Evolutionary conservation across 441 rosid species (phyloP), one percentile per base, ranked within the genome.

Genomic region (Gossypium laxum): DNA sequence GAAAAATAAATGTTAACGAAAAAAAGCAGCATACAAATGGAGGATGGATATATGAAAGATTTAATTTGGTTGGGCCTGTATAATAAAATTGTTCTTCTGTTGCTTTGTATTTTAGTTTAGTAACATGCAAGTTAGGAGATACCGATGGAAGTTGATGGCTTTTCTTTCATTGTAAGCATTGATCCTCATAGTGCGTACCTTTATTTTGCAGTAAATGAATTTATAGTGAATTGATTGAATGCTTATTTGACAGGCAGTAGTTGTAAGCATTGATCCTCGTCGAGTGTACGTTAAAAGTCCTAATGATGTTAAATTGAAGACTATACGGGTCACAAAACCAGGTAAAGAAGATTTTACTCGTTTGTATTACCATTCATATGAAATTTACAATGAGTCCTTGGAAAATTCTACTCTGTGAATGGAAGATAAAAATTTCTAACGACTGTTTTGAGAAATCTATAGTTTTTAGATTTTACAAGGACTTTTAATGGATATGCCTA

Each of bases 221-320:
- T 71, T 71, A 15, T 24, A 58, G 59, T 71, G 69, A 75, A 43
- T 51, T 43, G 1, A 19, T 30, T 61, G 47, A 26, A 30, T 72
- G 54, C 69, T 81, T 71, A 0, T 43, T 58, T 79, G 76, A 71
- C 87, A 92, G 99, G 99, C 99, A 17, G 99, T 92, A 68, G 99
- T 94, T 74, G 90, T 94, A 54, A 94, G 99, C 76, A 94, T 94
- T 72, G 99, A 90, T 83, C 98, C 97, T 77, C 93, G 90, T 63
- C 79, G 93, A 83, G 87, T 92, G 11, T 88, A 89, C 76, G 80
- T 92, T 60, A 87, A 75, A 41, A 80, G 70, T 85, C 93, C 97
- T 45, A 74, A 65, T 69, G 97, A 92, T 72, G 91, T 90, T 75
- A 83, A 80, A 71, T 88, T 89, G 84, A 87, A 86, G 80, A 78